phyloP scores from a whole-genome alignment of 768 basidiomycete genomes.

The Suillus cothurnatus region DNA sequence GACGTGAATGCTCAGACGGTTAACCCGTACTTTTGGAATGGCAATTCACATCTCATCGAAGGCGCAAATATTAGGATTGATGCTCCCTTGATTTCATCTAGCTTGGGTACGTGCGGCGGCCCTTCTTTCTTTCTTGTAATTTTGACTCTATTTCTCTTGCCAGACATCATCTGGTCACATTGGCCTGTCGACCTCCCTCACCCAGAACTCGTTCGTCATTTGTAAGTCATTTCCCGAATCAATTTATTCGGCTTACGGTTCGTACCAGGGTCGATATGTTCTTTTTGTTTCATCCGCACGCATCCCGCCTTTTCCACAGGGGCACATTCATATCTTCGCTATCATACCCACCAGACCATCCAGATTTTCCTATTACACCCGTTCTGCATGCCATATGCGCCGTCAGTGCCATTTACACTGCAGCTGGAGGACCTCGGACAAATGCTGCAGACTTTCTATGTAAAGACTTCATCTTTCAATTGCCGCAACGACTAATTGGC shows the following conservation, averaged over 20 bases:
- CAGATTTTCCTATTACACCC: conserved; percentile 70
- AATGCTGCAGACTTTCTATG: conserved; percentile 37
- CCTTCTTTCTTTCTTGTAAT: neutral
- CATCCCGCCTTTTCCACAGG: conserved; percentile 68
- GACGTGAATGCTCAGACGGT: neutral
- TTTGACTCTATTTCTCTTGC: neutral
- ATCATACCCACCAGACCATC: conserved; percentile 63
- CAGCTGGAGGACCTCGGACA: conserved; percentile 40
- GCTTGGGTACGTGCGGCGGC: neutral
- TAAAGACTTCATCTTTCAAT: conserved; percentile 7
- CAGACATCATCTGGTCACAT: conserved; percentile 28
- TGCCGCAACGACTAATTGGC: neutral
- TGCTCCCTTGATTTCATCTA: neutral
- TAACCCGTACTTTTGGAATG: conserved; percentile 1
- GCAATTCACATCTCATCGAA: neutral
- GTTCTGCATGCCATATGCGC: conserved; percentile 90
- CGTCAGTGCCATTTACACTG: conserved; percentile 73
- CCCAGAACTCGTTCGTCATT: conserved; percentile 62
- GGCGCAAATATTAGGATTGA: neutral
- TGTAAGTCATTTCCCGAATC: conserved; percentile 45
- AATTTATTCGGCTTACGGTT: conserved; percentile 1
- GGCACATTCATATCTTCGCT: conserved; percentile 67
- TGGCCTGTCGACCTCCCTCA: conserved; percentile 68
- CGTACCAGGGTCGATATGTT: conserved; percentile 68
- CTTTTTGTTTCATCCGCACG: conserved; percentile 77